Evolutionary conservation across 2,329 filamentous ascomycete genomes (phyloP).

Genomic region (Whalleya microplaca): DNA sequence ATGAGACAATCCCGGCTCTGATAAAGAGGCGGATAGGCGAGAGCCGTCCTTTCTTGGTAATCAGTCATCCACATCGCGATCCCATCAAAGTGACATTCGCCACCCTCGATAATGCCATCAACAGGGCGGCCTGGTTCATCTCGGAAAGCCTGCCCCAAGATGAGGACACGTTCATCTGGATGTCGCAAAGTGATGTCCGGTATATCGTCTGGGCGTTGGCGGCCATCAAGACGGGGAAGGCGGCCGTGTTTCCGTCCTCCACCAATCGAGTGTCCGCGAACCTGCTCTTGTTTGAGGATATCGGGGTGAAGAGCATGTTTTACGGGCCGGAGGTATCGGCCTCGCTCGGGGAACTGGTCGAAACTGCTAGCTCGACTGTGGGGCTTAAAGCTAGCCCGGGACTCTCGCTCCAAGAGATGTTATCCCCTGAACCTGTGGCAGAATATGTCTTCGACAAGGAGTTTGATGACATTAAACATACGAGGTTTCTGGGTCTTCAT

Average conservation of each 20-base stretch:
- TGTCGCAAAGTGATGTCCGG: slow-evolving; percentile 30
- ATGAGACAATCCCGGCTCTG: slow-evolving; percentile 22
- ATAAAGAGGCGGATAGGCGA: slow-evolving; percentile 20
- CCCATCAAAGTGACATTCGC: slow-evolving; percentile 20
- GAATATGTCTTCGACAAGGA: slow-evolving; percentile 18
- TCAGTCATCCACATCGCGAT: slow-evolving; percentile 21
- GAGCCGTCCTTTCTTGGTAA: slow-evolving; percentile 18
- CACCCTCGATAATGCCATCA: slow-evolving; percentile 26
- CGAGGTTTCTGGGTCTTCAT: slow-evolving; percentile 21
- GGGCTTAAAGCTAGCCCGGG: slow-evolving; percentile 7
- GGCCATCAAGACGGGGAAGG: slow-evolving; percentile 32
- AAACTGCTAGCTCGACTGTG: slow-evolving; percentile 13
- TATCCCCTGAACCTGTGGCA: slow-evolving; percentile 18
- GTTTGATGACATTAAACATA: slow-evolving; percentile 18
- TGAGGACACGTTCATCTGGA: slow-evolving; percentile 29
- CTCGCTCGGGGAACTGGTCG: slow-evolving; percentile 15
- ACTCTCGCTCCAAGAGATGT: slow-evolving; percentile 13
- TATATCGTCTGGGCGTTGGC: slow-evolving; percentile 31
- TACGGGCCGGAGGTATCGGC: slow-evolving; percentile 22
- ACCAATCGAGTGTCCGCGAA: slow-evolving; percentile 21
- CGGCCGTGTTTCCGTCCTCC: slow-evolving; percentile 23
- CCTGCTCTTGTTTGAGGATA: slow-evolving; percentile 10
- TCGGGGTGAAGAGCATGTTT: slow-evolving; percentile 16
- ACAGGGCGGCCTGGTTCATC: slow-evolving; percentile 34
- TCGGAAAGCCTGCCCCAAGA: slow-evolving; percentile 14